These are phyloP conservation scores for Tulasnella sp. DNA, from an alignment of 768 basidiomycete species.

Conservation along the genomic window DNA sequence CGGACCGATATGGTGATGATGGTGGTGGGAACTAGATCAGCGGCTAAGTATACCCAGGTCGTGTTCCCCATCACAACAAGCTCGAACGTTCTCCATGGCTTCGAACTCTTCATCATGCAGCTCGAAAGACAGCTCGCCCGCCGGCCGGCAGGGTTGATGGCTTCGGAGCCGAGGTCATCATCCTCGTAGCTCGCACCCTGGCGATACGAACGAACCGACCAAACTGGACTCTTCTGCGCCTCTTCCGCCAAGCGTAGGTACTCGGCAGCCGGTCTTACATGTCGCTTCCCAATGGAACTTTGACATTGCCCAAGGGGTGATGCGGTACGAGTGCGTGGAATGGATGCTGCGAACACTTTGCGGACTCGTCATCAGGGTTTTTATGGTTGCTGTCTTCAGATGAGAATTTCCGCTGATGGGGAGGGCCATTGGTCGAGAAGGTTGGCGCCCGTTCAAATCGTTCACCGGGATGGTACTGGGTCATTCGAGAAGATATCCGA, in stretches of 20 bases:
- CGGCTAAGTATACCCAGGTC: slow-evolving; percentile 60
- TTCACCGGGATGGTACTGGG: slow-evolving; percentile 45
- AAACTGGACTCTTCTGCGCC: slow-evolving; percentile 63
- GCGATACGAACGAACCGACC: slow-evolving; percentile 48
- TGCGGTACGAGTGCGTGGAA: slow-evolving; percentile 61
- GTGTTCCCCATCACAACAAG: slow-evolving; percentile 83
- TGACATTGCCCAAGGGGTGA: slow-evolving; percentile 68
- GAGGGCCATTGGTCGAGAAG: slow-evolving; percentile 34
- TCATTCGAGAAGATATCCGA: slow-evolving; percentile 83
- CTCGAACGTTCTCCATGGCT: slow-evolving; percentile 91
- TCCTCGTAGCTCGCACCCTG: slow-evolving; percentile 36
- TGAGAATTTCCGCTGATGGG: slow-evolving; percentile 27
- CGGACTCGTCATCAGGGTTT: slow-evolving; percentile 51
- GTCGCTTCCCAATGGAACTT: slow-evolving; percentile 76
- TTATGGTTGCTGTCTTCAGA: slow-evolving; percentile 27
- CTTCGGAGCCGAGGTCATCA: slow-evolving; percentile 42
- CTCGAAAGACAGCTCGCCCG: slow-evolving; percentile 74
- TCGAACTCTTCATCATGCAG: slow-evolving; percentile 81
- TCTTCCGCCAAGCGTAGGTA: slow-evolving; percentile 80
- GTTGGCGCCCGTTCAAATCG: slow-evolving; percentile 33
- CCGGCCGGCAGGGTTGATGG: slow-evolving; percentile 35
- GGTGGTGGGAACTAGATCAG: slow-evolving; percentile 46
- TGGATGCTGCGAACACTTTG: slow-evolving; percentile 61
- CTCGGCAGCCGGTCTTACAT: slow-evolving; percentile 88
- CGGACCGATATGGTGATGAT: slow-evolving; percentile 8